Percentiles rank a stretch among this genome's conserved stretches.
These are phyloP conservation scores for Digitaria exilis DNA, from an alignment of 202 grass and related monocot species.

Conservation along the genomic window DNA sequence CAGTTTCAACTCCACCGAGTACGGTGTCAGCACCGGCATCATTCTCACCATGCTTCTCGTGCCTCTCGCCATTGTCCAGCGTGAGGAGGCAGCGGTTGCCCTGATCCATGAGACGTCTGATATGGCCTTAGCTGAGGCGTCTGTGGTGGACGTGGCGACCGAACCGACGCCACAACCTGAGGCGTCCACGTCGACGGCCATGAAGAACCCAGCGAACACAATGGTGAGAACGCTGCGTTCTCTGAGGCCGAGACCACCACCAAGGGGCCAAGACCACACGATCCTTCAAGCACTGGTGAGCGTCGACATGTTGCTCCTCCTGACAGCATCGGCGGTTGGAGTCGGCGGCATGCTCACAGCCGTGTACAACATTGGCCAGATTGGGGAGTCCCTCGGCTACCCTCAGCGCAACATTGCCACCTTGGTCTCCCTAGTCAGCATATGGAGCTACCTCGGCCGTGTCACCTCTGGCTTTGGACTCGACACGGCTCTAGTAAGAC, in stretches of 20 bases:
- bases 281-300: slow-evolving; percentile 71
- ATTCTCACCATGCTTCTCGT: slow-evolving; percentile 54
- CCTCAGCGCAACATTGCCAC: slow-evolving; percentile 52
- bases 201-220: too few species aligned
- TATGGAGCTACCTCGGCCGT: slow-evolving; percentile 87
- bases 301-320: slow-evolving; percentile 70
- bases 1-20: slow-evolving; percentile 46
- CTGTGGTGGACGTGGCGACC: background rate
- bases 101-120: background rate
- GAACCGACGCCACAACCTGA: too few species aligned
- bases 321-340: slow-evolving; percentile 61
- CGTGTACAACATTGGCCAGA: slow-evolving; percentile 82
- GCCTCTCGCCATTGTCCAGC: slow-evolving; percentile 46
- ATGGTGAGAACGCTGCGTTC: background rate
- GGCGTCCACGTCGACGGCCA: background rate
- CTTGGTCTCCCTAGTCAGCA: slow-evolving; percentile 82
- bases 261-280: slow-evolving; percentile 76
- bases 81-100: slow-evolving; percentile 48
- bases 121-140: background rate
- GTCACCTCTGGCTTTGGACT: slow-evolving; percentile 60
- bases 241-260: slow-evolving; percentile 31
- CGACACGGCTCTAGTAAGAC: slow-evolving; percentile 44
- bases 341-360: slow-evolving; percentile 62
- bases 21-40: slow-evolving; percentile 33
- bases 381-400: slow-evolving; percentile 73